A percentile compares a stretch with the other conserved stretches of the same genome.
Conservation (phyloP, 2,329 filamentous ascomycete species). For the Fusarium sp. region DNA sequence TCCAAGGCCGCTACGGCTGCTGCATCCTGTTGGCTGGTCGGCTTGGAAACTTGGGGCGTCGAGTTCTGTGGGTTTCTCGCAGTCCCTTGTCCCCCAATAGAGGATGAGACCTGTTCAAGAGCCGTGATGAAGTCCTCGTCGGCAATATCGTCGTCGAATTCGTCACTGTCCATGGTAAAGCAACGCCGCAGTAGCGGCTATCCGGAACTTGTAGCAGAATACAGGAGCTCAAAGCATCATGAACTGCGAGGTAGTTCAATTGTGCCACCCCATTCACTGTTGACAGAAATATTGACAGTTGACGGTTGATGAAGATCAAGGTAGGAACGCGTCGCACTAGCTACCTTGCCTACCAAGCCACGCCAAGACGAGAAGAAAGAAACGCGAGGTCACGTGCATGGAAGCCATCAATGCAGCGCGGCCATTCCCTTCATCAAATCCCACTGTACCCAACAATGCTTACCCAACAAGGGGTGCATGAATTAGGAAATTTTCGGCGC, state of each 20-base stretch:
- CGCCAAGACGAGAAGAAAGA: conserved; percentile 9
- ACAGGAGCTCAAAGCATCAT: conserved; percentile 22
- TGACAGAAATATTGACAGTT: neutral
- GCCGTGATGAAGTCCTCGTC: conserved; percentile 75
- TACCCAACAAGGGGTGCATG: conserved; percentile 5
- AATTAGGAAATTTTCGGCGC: neutral
- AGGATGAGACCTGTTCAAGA: conserved; percentile 63
- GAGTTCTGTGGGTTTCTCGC: conserved; percentile 8
- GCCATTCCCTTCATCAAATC: neutral
- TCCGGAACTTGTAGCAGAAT: neutral
- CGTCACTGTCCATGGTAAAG: conserved; percentile 66
- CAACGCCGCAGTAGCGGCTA: conserved; percentile 1
- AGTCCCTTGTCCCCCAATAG: conserved; percentile 32
- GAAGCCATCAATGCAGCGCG: neutral
- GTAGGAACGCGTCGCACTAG: conserved; percentile 26
- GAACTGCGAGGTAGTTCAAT: neutral
- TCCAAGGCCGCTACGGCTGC: conserved; percentile 49
- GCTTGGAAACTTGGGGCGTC: neutral
- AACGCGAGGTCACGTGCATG: conserved; percentile 46
- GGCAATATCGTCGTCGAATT: conserved; percentile 73
- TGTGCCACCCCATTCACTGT: neutral
- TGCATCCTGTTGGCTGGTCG: conserved; percentile 15
- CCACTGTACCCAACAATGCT: neutral
- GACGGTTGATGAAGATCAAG: neutral
- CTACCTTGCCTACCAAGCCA: neutral